Evolutionary conservation across 2,329 filamentous ascomycete species (phyloP).

Genomic region (Neonectria ditissima): DNA sequence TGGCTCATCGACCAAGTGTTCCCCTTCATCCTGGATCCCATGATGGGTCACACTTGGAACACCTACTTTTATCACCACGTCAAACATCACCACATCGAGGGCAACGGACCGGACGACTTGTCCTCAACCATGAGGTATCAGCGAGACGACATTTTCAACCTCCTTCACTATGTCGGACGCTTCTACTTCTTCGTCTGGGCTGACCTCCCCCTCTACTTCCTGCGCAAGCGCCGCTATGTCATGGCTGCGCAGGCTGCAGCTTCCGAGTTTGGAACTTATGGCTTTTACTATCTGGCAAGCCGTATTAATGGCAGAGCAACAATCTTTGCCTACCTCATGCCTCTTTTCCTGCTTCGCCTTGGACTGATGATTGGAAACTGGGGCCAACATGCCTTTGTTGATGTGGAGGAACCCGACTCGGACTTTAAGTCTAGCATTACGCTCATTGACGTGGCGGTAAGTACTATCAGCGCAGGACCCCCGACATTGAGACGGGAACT

Average conservation of each 20-base stretch:
- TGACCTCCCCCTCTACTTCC: constrained; percentile 80
- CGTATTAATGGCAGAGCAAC: constrained; percentile 66
- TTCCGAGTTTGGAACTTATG: constrained; percentile 72
- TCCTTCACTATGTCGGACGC: constrained; percentile 77
- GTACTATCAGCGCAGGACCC: constrained; percentile 45
- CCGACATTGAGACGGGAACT: background rate
- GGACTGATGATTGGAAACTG: constrained; percentile 87
- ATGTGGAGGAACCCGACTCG: constrained; percentile 78
- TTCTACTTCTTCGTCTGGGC: constrained; percentile 82
- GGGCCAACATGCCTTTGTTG: constrained; percentile 86
- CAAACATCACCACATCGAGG: constrained; percentile 87
- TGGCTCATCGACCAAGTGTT: constrained; percentile 72
- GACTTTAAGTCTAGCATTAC: constrained; percentile 85
- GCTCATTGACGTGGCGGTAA: constrained; percentile 80
- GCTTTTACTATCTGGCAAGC: constrained; percentile 63
- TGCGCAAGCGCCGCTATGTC: constrained; percentile 67
- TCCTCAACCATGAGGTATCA: constrained; percentile 83
- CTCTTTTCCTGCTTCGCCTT: constrained; percentile 73
- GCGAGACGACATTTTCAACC: constrained; percentile 74
- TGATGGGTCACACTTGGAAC: constrained; percentile 89
- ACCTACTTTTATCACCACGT: constrained; percentile 88
- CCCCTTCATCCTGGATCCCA: constrained; percentile 78
- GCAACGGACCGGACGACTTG: constrained; percentile 81
- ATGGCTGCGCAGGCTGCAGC: constrained; percentile 67
- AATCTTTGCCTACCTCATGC: constrained; percentile 74